Evolutionary conservation across 2,329 filamentous ascomycete genomes (phyloP), one percentile per base, ranked within the genome.

Genomic region (Xylariaceae sp.): DNA sequence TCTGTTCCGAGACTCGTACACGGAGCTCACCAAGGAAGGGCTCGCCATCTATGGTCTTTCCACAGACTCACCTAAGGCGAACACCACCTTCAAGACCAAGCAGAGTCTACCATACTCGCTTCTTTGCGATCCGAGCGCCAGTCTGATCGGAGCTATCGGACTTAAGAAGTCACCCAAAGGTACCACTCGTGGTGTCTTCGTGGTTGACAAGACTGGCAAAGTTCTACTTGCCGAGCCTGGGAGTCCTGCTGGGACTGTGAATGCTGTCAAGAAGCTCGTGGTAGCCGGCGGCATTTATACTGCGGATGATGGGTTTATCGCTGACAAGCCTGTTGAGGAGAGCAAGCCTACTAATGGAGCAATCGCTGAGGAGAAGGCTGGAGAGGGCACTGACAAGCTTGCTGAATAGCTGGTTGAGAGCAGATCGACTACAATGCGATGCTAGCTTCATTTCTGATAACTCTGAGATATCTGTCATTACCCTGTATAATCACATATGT

Each of bases 21-120:
- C 81, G 40, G 78, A 86, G 44, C 81, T 97, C 49, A 93, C 88
- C 9, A 81, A 85, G 23, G 88, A 84, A 50, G 93, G 93, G 7
- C 84, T 96, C 55, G 81, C 86, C 69, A 91, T 99, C 75, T 97
- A 91, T 72, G 94, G 94, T 50, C 85, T 99, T 44, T 95, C 90
- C 58, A 84, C 84, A 64, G 94, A 97, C 77, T 89, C 86, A 41
- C 86, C 91, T 66, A 96, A 94, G 76, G 85, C 91, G 66, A 99
- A 99, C 78, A 92, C 90, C 20, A 91, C 85, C 39, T 99, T 97
- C 82, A 89, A 91, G 75, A 87, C 85, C 33, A 96, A 96, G 78
- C 91, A 97, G 73, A 91, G 88, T 59, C 83, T 97, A 48, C 90
- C 88, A 4, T 99, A 96, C 73, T 79, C 88, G 29, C 84, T 99